These are phyloP conservation scores for Sclerotinia spermophila DNA, from an alignment of 2,329 filamentous ascomycete genomes.

Conservation along the genomic window DNA sequence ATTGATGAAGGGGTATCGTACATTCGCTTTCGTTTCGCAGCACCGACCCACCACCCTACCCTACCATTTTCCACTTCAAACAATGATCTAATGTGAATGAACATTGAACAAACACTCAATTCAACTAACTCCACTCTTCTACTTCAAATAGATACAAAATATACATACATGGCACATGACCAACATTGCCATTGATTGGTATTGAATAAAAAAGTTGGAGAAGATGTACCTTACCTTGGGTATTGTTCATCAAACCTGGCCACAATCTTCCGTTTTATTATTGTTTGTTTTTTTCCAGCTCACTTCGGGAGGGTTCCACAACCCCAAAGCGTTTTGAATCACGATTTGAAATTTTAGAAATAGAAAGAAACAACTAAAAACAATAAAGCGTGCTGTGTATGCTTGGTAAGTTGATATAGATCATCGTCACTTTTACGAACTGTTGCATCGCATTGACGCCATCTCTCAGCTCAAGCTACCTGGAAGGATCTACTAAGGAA, in stretches of 20 bases:
- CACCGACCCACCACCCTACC: slow-evolving; percentile 8
- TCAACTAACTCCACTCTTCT: not conserved
- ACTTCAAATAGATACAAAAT: not conserved
- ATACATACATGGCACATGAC: slow-evolving; percentile 7
- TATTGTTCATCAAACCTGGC: not conserved
- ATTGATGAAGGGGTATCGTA: slow-evolving; percentile 7
- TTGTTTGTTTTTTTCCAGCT: slow-evolving; percentile 12
- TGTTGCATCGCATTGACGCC: slow-evolving; percentile 17
- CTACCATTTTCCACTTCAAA: not conserved
- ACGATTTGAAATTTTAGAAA: not conserved
- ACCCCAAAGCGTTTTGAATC: slow-evolving; percentile 3
- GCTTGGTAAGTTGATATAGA: not conserved
- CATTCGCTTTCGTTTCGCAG: slow-evolving; percentile 13
- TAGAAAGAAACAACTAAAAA: too few relatives aligned
- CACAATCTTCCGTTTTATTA: not conserved
- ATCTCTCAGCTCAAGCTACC: slow-evolving; percentile 2
- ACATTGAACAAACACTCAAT: not conserved
- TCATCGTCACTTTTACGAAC: slow-evolving; percentile 7
- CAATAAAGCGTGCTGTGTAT: not conserved
- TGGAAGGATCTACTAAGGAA: not conserved
- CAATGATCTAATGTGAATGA: not conserved
- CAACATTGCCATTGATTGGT: not conserved
- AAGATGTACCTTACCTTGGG: not conserved
- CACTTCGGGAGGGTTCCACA: slow-evolving; percentile 11
- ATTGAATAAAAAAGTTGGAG: not conserved